Conservation (phyloP, 1,284 basidiomycete genomes). For the Ceratorhiza oryzae-sativae region DNA sequence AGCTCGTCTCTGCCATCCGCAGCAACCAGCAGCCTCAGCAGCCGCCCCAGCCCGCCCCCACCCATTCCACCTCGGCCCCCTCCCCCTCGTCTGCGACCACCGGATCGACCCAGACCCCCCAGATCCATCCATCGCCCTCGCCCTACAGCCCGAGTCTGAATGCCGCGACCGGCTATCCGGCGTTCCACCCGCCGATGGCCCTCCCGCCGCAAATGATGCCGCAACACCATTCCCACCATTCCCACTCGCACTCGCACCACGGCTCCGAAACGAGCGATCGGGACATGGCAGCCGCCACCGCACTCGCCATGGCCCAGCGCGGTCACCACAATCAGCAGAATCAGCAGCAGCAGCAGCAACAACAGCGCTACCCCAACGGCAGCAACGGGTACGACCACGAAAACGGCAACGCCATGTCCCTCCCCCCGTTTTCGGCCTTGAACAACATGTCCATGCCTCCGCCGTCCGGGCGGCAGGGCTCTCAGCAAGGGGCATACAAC, state of each 20-base stretch:
- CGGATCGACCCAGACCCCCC: constrained; percentile 31
- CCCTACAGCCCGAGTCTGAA: constrained; percentile 57
- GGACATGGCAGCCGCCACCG: constrained; percentile 32
- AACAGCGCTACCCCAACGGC: not conserved
- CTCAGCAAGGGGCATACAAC: constrained; percentile 12
- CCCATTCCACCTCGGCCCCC: constrained; percentile 23
- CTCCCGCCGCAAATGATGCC: constrained; percentile 20
- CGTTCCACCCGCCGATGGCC: constrained; percentile 15
- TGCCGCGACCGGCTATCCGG: constrained; percentile 26
- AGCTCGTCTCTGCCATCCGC: constrained; percentile 73
- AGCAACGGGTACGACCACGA: not conserved
- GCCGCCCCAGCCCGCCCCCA: constrained; percentile 46
- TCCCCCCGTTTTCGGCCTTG: constrained; percentile 19
- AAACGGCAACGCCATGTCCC: constrained; percentile 15
- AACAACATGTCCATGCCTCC: constrained; percentile 15
- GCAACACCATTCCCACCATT: constrained; percentile 24
- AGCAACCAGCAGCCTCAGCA: constrained; percentile 50
- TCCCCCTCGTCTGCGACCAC: constrained; percentile 30
- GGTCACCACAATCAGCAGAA: not conserved
- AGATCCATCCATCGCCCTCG: constrained; percentile 54
- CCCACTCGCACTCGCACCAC: constrained; percentile 12
- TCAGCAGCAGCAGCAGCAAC: not conserved
- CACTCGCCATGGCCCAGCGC: constrained; percentile 35
- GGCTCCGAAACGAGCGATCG: constrained; percentile 18
- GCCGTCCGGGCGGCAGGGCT: constrained; percentile 14